Conservation (phyloP, 768 basidiomycete species). For the Kwoniella pini region DNA sequence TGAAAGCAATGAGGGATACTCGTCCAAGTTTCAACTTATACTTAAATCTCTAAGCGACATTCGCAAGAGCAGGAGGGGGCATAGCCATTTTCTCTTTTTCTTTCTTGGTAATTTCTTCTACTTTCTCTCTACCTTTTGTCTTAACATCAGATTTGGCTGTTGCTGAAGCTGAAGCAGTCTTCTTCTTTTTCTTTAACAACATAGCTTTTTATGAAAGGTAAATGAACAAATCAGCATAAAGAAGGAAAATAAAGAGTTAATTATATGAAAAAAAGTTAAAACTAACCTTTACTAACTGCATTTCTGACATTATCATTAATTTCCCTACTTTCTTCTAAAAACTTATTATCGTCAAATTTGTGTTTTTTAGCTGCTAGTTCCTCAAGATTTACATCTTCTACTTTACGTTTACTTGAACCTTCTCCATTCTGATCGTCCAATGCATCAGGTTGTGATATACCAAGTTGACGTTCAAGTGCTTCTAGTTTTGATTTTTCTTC, state of each 20-base stretch:
- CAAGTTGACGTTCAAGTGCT: slow-evolving; percentile 77
- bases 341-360: slow-evolving; percentile 88
- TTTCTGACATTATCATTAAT: slow-evolving; percentile 87
- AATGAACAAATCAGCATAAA: neutral
- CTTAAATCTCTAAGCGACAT: slow-evolving; percentile 15
- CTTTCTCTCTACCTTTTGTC: slow-evolving; percentile 12
- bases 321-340: slow-evolving; percentile 84
- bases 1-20: neutral
- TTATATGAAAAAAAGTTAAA: neutral
- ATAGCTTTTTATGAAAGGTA: slow-evolving; percentile 20
- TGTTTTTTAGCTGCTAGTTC: slow-evolving; percentile 65
- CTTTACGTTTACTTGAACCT: slow-evolving; percentile 18
- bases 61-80: slow-evolving; percentile 38
- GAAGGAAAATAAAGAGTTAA: too few relatives aligned
- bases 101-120: slow-evolving; percentile 27
- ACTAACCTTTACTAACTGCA: slow-evolving; percentile 79
- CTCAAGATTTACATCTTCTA: slow-evolving; percentile 51
- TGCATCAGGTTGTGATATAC: slow-evolving; percentile 58
- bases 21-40: neutral
- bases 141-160: neutral
- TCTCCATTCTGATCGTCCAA: slow-evolving; percentile 3
- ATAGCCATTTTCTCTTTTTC: slow-evolving; percentile 44
- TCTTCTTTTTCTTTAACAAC: slow-evolving; percentile 50
- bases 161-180: slow-evolving; percentile 29
- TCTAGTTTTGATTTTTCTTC: slow-evolving; percentile 80